phyloP scores from a whole-genome alignment of 225 moss, liverwort and hornwort genomes.

The Rhytidiadelphus loreus region DNA sequence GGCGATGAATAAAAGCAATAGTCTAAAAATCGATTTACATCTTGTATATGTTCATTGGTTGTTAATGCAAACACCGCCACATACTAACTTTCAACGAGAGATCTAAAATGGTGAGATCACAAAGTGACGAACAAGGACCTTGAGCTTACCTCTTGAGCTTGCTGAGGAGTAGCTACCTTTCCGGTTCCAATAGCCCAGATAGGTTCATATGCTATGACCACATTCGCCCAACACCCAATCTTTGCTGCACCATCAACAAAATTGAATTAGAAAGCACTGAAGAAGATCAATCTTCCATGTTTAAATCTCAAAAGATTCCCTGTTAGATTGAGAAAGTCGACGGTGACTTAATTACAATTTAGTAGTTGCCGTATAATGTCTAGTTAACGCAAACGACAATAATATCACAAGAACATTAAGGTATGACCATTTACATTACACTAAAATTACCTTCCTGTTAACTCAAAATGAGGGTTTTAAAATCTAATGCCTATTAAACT shows the following conservation, averaged over 20 bases:
- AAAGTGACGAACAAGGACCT: neutral
- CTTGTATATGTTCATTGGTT: neutral
- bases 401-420: neutral
- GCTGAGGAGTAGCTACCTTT: conserved; percentile 73
- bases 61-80: neutral
- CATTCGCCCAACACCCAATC: conserved; percentile 73
- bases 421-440: neutral
- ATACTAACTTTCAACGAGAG: neutral
- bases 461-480: neutral
- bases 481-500: neutral
- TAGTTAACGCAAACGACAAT: neutral
- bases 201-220: conserved; percentile 93
- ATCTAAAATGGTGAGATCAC: neutral
- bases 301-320: neutral
- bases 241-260: conserved; percentile 27
- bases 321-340: neutral
- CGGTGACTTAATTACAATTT: neutral
- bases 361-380: neutral
- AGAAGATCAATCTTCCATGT: neutral
- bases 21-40: neutral
- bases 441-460: neutral
- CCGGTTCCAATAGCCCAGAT: conserved; percentile 97
- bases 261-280: neutral
- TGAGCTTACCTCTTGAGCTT: conserved; percentile 74
- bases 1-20: neutral